Conservation (phyloP, 192 early-diverging fungal species). For the Gorgonomyces haynaldii region DNA sequence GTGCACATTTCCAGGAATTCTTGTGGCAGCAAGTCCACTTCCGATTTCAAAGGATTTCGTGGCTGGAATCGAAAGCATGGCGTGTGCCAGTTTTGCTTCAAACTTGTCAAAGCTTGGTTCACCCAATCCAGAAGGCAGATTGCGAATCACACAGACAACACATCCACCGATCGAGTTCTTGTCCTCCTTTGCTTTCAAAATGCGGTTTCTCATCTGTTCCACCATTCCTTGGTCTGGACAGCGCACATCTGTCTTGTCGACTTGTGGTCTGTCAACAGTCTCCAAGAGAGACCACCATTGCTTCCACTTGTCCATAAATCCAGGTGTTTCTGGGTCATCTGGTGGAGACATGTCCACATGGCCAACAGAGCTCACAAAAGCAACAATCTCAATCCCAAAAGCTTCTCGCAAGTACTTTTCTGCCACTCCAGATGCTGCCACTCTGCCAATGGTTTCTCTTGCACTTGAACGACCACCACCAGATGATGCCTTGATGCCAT, state of each 20-base stretch:
- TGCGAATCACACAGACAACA: slow-evolving; percentile 92
- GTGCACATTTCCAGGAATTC: slow-evolving; percentile 76
- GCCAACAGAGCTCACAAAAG: slow-evolving; percentile 87
- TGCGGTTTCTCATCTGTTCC: slow-evolving; percentile 71
- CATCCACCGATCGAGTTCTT: slow-evolving; percentile 92
- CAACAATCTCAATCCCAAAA: slow-evolving; percentile 81
- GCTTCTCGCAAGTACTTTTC: slow-evolving; percentile 84
- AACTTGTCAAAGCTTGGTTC: slow-evolving; percentile 96
- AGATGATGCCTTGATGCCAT: slow-evolving; percentile 85
- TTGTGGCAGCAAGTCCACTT: slow-evolving; percentile 80
- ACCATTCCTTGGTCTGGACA: slow-evolving; percentile 73
- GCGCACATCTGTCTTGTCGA: slow-evolving; percentile 77
- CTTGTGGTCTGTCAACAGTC: slow-evolving; percentile 53
- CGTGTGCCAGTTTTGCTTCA: slow-evolving; percentile 90
- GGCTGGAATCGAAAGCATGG: slow-evolving; percentile 97
- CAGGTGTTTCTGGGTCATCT: slow-evolving; percentile 35
- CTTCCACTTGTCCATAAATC: slow-evolving; percentile 48
- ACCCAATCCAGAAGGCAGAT: slow-evolving; percentile 80
- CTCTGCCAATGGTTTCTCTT: slow-evolving; percentile 91
- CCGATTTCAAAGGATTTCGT: slow-evolving; percentile 99
- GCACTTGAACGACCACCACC: slow-evolving; percentile 92
- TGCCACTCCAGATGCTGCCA: slow-evolving; percentile 94
- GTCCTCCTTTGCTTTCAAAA: slow-evolving; percentile 63
- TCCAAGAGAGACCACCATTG: slow-evolving; percentile 50
- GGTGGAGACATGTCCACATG: slow-evolving; percentile 57